Conservation (phyloP, 164 flowering plant genomes). For the Vitis riparia region DNA sequence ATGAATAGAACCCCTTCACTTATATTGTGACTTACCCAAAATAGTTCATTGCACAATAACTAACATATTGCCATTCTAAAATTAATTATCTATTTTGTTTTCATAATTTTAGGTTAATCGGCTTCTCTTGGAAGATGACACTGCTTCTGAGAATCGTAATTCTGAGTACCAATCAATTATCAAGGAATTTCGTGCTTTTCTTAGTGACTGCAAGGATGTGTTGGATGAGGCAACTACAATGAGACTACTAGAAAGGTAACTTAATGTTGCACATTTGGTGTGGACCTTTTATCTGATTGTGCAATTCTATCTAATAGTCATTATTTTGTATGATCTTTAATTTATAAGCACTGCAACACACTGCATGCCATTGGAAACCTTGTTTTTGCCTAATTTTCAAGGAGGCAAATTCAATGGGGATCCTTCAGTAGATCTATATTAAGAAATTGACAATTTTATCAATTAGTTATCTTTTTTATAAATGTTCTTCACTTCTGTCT, state of each 20-base stretch:
- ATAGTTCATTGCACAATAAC: neutral
- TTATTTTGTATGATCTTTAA: too few species aligned
- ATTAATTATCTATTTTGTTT: neutral
- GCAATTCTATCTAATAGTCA: too few species aligned
- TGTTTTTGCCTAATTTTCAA: too few species aligned
- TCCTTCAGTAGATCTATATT: too few species aligned
- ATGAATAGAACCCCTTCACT: too few species aligned
- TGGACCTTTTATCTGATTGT: too few species aligned
- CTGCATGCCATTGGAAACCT: too few species aligned
- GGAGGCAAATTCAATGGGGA: too few species aligned
- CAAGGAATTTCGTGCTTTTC: constrained; percentile 90
- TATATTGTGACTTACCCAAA: neutral
- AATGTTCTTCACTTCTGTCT: too few species aligned
- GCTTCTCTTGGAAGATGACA: constrained; percentile 87
- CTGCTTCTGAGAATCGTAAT: constrained; percentile 46
- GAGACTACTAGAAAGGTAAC: constrained; percentile 89
- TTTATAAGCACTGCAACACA: too few species aligned
- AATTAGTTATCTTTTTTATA: too few species aligned
- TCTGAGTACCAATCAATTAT: constrained; percentile 81
- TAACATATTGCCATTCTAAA: neutral
- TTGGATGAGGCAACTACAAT: constrained; percentile 97
- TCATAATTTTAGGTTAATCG: constrained; percentile 68
- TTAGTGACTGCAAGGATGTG: constrained; percentile 92
- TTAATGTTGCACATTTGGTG: neutral
- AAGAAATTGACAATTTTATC: too few species aligned